Evolutionary conservation across 1,139 yeast species (phyloP), one percentile per base, ranked within the genome.

Genomic region (Pichia sp.): DNA sequence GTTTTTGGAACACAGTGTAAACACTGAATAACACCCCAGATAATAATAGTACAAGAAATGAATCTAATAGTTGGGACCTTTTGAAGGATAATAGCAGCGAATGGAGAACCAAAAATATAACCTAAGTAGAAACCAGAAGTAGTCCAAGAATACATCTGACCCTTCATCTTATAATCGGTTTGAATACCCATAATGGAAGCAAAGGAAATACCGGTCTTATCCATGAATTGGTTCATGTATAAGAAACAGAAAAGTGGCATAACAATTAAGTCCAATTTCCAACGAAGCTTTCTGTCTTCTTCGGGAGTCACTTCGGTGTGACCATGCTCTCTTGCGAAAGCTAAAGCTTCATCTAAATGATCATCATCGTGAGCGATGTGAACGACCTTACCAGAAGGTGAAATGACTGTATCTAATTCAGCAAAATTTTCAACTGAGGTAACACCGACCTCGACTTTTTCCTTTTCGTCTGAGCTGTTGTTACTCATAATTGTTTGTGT

Each of bases 161-260:
- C 81, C n/a, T 56, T 59, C 83, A 79, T 77, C 10, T 73, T 54
- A 50, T 77, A 63, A 52, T 73, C 80, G 8, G 58, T 62, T 53
- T 75, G 64, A 22, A 79, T 58, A 1, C 83, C 84, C 71, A 82
- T 70, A 45, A 83, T 73, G 2, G 85, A 73, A 4, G 86, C 85
- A 50, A 74, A 77, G 15, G 81, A 69, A 37, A 72, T 78, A 19
- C 84, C 67, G 17, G 72, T 65, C 59, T 83, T 83, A 61, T 83
- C 89, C 80, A 83, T 78, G 53, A 75, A 79, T 61, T 81, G 87
- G 38, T 74, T 67, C 36, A 78, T 72, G 57, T 79, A 79, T 21
- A 80, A 61, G 22, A 76, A 52, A 55, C 81, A 73, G 70, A 81
- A 70, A 27, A 81, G 52, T 0, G 86, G 83, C 55, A 78, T 65